Evolutionary conservation across 441 rosid species (phyloP).

Genomic region (Pelargonium myrrhifolium): DNA sequence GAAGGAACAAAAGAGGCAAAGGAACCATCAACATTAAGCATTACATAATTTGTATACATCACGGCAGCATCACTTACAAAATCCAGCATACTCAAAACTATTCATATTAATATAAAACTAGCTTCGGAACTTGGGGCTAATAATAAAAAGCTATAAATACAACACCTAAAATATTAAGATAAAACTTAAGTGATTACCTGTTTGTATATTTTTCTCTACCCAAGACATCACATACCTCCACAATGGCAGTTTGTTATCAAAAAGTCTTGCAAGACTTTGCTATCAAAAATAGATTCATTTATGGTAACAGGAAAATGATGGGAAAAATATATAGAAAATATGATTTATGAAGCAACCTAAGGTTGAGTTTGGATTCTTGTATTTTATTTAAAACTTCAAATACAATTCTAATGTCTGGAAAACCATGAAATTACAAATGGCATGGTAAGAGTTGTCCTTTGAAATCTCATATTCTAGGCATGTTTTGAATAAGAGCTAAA

Average conservation of each 20-base stretch:
- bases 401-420: too few species aligned
- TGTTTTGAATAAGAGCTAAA: too few species aligned
- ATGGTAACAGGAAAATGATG: background rate
- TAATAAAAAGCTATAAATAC: background rate
- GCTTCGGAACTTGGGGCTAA: background rate
- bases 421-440: too few species aligned
- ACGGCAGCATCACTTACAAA: too few species aligned
- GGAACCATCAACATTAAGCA: too few species aligned
- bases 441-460: too few species aligned
- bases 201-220: background rate
- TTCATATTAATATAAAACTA: background rate
- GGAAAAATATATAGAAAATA: background rate
- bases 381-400: too few species aligned
- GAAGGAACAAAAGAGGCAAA: too few species aligned
- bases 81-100: background rate
- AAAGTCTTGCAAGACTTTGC: background rate
- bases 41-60: too few species aligned
- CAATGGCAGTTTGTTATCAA: background rate
- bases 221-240: background rate
- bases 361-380: too few species aligned
- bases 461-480: too few species aligned
- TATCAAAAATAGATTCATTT: background rate
- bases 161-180: background rate
- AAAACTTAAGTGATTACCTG: background rate
- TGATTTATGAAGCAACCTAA: too few species aligned